Conservation (phyloP, 2,329 filamentous ascomycete species). For the Neurospora sp. region DNA sequence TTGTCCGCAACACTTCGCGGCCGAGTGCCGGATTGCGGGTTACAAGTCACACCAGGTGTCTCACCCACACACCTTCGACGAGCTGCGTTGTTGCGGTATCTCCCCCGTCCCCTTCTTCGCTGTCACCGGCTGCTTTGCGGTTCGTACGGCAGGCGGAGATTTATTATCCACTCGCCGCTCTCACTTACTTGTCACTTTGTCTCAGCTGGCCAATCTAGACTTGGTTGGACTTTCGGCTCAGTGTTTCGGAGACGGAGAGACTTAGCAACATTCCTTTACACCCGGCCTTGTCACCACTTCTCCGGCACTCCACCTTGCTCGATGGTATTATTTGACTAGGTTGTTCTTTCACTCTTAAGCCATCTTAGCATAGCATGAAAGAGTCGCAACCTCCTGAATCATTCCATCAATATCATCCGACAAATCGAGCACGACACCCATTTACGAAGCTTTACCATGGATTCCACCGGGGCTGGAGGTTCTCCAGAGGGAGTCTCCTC, state of each 20-base stretch:
- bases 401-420: neutral
- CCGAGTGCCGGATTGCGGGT: neutral
- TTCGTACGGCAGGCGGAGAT: neutral
- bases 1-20: neutral
- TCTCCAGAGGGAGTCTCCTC: neutral
- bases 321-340: neutral
- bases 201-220: neutral
- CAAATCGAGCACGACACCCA: neutral
- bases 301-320: neutral
- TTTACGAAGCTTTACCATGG: slow-evolving; percentile 5
- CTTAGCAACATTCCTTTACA: neutral
- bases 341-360: neutral
- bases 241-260: neutral
- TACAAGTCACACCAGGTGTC: neutral
- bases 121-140: neutral
- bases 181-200: neutral
- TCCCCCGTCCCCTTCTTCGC: neutral
- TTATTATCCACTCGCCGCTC: neutral
- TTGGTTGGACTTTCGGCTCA: neutral
- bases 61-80: neutral
- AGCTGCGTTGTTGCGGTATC: neutral
- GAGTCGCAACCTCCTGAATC: neutral
- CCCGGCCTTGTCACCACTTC: neutral
- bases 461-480: neutral
- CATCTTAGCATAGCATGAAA: neutral